Evolutionary conservation across 257 asterid genomes (phyloP), one percentile per base, ranked within the genome.

Genomic region (Gentiana macrophylla): DNA sequence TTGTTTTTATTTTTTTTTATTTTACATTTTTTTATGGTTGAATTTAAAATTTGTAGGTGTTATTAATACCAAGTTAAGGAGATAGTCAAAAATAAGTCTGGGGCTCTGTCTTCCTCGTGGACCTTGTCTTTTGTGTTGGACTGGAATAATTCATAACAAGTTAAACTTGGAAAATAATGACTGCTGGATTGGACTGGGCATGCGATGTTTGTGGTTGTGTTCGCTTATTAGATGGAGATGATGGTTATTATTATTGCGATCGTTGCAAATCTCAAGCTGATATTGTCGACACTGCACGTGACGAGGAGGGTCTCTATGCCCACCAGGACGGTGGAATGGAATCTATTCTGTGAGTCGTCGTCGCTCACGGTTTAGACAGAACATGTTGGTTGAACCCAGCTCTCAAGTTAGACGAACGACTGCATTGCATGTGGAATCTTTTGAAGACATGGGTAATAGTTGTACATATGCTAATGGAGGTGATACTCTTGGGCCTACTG

Each of bases 171-270:
- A 2, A 15, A 35, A 33, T 44, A 47, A 47, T 78, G 83, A 63
- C 38, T 4, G 73, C 73, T 15, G 69, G 72, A 35, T 60, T 76
- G 48, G 65, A 45, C n/a, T 63, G 59, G 59, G 44, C 5, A 6
- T 89, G 97, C 72, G 62, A 62, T 5, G 57, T 52, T 1, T 89
- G 95, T 62, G 81, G 79, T 60, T 37, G 13, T 53, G 37, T 35
- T 10, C 72, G 75, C 37, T 80, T 81, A 48, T 55, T 13, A 45
- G 63, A 67, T 8, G 71, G 74, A 15, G 88, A 68, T 8, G 88
- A 84, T 59, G 93, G 94, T 45, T 77, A 57, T 71, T 82, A 64
- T 60, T 78, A 78, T 46, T 82, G 95, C 57, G 61, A 48, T 24
- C 49, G 57, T 32, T 89, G 93, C 63, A 64, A 67, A 64, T 66